phyloP scores from a whole-genome alignment of 768 basidiomycete genomes.

The Panaeolus cyanescens region DNA sequence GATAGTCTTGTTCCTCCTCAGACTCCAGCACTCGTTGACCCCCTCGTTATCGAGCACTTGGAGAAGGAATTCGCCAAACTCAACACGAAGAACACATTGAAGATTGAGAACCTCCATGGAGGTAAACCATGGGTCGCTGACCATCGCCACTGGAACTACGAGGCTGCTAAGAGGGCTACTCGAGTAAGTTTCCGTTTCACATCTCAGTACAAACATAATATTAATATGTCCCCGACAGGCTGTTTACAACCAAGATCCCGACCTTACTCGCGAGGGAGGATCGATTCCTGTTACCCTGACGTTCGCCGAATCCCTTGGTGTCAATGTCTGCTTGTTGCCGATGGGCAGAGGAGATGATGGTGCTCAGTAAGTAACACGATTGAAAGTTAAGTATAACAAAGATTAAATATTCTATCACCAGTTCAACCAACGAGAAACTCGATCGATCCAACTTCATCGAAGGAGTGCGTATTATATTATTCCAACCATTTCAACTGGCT shows the following conservation, averaged over 20 bases:
- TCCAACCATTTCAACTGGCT: neutral
- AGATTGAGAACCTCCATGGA: slow-evolving; percentile 70
- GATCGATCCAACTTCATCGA: slow-evolving; percentile 88
- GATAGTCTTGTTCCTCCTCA: slow-evolving; percentile 82
- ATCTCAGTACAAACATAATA: slow-evolving; percentile 22
- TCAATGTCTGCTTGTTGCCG: slow-evolving; percentile 87
- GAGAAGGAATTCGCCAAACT: slow-evolving; percentile 83
- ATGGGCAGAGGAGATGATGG: slow-evolving; percentile 97
- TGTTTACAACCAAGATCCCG: slow-evolving; percentile 77
- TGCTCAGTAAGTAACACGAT: slow-evolving; percentile 65
- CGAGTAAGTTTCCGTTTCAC: slow-evolving; percentile 43
- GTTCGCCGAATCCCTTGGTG: slow-evolving; percentile 84
- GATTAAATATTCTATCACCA: slow-evolving; percentile 26
- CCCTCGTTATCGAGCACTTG: slow-evolving; percentile 71
- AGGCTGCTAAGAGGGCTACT: slow-evolving; percentile 87
- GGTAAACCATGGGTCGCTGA: slow-evolving; percentile 92
- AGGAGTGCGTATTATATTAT: slow-evolving; percentile 51
- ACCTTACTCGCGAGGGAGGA: slow-evolving; percentile 90
- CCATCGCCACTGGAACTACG: slow-evolving; percentile 89
- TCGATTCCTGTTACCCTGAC: slow-evolving; percentile 94
- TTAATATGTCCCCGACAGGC: slow-evolving; percentile 26
- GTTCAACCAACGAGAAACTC: slow-evolving; percentile 94
- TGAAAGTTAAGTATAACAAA: neutral
- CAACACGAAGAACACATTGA: slow-evolving; percentile 80
- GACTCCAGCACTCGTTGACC: slow-evolving; percentile 72